Conservation (phyloP, 2,329 filamentous ascomycete genomes). For the Endoconidiophora polonica region DNA sequence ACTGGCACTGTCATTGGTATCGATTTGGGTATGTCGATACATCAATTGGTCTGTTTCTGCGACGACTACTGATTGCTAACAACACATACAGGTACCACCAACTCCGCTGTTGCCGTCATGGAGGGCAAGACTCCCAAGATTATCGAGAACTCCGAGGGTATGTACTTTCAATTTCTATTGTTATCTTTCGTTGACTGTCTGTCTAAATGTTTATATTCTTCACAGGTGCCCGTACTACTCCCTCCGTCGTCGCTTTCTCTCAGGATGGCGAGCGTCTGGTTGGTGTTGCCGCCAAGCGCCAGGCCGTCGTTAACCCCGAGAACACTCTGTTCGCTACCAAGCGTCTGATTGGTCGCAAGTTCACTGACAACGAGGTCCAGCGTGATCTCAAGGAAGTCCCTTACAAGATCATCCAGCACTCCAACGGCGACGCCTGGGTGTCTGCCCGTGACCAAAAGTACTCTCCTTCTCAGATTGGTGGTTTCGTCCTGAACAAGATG, state of each 20-base stretch:
- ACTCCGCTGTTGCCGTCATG: constrained; percentile 95
- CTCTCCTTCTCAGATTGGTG: constrained; percentile 95
- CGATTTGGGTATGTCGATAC: constrained; percentile 59
- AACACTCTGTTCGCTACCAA: constrained; percentile 98
- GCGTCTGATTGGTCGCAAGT: constrained; percentile 96
- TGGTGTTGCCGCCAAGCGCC: constrained; percentile 93
- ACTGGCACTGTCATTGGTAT: constrained; percentile 96
- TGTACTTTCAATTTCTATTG: constrained; percentile 15
- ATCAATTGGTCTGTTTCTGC: neutral
- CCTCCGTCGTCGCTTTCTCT: constrained; percentile 88
- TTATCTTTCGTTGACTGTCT: no score
- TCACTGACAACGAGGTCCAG: constrained; percentile 83
- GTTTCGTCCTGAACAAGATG: constrained; percentile 95
- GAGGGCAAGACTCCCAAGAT: constrained; percentile 91
- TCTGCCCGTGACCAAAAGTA: constrained; percentile 87
- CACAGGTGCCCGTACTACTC: constrained; percentile 70
- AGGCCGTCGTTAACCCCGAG: constrained; percentile 95
- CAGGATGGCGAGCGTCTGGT: constrained; percentile 92
- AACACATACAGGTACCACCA: constrained; percentile 54
- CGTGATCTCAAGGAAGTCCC: constrained; percentile 94
- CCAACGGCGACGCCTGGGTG: constrained; percentile 92
- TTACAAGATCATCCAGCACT: constrained; percentile 97
- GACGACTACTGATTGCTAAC: neutral
- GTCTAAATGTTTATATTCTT: neutral
- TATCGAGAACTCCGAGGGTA: constrained; percentile 95